Evolutionary conservation across 1,139 yeast genomes (phyloP).

Genomic region (Zygosaccharomyces sapae): DNA sequence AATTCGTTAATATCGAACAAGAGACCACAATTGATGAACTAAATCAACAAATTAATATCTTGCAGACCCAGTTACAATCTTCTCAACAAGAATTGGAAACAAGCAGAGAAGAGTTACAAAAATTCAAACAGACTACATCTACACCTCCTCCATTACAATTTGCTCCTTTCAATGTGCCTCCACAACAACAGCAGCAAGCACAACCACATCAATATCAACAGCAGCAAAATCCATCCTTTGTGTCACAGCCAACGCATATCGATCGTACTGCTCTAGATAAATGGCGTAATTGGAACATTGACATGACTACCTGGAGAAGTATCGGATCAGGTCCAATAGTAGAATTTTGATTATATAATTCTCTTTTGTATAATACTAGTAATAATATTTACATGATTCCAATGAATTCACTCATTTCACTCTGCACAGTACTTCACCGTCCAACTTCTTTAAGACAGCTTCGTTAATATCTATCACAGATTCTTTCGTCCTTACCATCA

Average conservation of each 20-base stretch:
- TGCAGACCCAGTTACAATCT: constrained; percentile 31
- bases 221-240: constrained; percentile 15
- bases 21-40: constrained; percentile 42
- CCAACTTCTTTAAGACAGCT: constrained; percentile 68
- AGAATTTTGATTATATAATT: constrained; percentile 39
- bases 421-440: constrained; percentile 81
- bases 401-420: constrained; percentile 43
- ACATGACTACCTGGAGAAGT: constrained; percentile 76
- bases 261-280: constrained; percentile 42
- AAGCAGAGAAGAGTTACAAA: constrained; percentile 14
- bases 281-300: constrained; percentile 86
- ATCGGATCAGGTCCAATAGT: constrained; percentile 58
- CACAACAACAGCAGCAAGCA: constrained; percentile 1
- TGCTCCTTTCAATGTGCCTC: constrained; percentile 15
- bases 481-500: constrained; percentile 54
- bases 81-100: constrained; percentile 29
- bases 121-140: constrained; percentile 25
- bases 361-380: not conserved
- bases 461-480: constrained; percentile 72
- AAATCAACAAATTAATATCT: constrained; percentile 35
- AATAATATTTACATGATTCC: constrained; percentile 6
- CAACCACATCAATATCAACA: constrained; percentile 5
- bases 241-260: constrained; percentile 18
- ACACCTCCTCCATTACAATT: constrained; percentile 22
- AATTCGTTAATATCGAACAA: constrained; percentile 47